Evolutionary conservation across 2,329 filamentous ascomycete species (phyloP).

Genomic region (Beauveria varroae): DNA sequence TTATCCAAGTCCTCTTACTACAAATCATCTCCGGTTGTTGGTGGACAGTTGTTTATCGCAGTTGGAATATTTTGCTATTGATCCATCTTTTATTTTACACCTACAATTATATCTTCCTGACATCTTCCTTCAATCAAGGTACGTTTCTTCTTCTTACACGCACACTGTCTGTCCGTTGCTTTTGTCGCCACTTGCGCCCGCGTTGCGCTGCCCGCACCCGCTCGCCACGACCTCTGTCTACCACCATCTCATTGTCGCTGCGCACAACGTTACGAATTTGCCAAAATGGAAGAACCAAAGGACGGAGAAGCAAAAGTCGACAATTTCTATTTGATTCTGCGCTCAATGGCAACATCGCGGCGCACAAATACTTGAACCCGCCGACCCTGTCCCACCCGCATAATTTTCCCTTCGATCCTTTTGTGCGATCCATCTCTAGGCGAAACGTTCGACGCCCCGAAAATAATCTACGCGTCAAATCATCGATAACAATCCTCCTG

Average conservation of each 20-base stretch:
- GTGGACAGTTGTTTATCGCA: slow-evolving; percentile 9
- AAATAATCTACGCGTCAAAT: not conserved
- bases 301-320: not conserved
- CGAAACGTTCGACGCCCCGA: not conserved
- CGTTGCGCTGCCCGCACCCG: slow-evolving; percentile 7
- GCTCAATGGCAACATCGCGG: not conserved
- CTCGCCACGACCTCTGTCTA: not conserved
- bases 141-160: slow-evolving; percentile 1
- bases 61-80: not conserved
- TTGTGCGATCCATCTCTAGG: not conserved
- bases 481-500: not conserved
- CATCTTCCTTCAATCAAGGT: not conserved
- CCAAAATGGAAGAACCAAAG: not conserved
- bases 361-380: not conserved
- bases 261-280: not conserved
- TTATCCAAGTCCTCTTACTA: not conserved
- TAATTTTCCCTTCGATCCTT: not conserved
- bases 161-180: not conserved
- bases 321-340: not conserved
- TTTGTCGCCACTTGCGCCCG: slow-evolving; percentile 6
- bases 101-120: not conserved
- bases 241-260: not conserved
- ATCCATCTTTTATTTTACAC: not conserved
- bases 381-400: not conserved
- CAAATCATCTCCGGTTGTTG: slow-evolving; percentile 7